Evolutionary conservation across 176 grass and related monocot genomes (phyloP), one percentile per base, ranked within the genome.

Genomic region (Triticum monococcum): DNA sequence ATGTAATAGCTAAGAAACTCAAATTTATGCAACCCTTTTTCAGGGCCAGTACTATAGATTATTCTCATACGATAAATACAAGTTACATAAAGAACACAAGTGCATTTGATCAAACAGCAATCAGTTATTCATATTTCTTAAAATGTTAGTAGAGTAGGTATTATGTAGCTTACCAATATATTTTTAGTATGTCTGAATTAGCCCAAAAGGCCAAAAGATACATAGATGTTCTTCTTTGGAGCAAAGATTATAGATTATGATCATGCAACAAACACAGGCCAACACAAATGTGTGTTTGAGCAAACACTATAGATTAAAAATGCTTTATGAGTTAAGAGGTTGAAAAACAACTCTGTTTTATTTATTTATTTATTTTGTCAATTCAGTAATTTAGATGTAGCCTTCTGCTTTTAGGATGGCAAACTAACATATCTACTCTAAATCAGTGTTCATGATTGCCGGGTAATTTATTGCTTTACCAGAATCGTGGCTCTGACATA

Each of bases 401-500:
- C 63, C 24, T 66, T 81, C 63, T 81, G 33, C 24, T 66, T 81
- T 41, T 81, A 81, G 12, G 30, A 33, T 71, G 65, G 80, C 41
- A 81, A 81, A 76, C 46, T 63, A 89, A 54, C 46, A 54, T 56
- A 12, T 70, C 28, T 81, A 67, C 64, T 68, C 48, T 36, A 45
- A 25, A 38, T 60, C 28, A 68, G 37, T 89, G 63, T 64, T 86
- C 64, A 57, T 38, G 43, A 37, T 89, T 89, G 79, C n/a, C 66
- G 56, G 33, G 38, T 77, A 81, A 86, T 74, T 56, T 64, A 70
- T 83, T 69, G 40, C 22, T 12, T 85, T 98, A 96, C 97, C 93
- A 96, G 64, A 83, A 98, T 84, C 40, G 97, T 94, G 79, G 90
- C 93, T 84, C 88, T 88, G 80, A 96, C 90, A 84, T 92, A 94